Evolutionary conservation across 495 filamentous ascomycete species (phyloP).

Genomic region (Aspergillus saccharolyticus): DNA sequence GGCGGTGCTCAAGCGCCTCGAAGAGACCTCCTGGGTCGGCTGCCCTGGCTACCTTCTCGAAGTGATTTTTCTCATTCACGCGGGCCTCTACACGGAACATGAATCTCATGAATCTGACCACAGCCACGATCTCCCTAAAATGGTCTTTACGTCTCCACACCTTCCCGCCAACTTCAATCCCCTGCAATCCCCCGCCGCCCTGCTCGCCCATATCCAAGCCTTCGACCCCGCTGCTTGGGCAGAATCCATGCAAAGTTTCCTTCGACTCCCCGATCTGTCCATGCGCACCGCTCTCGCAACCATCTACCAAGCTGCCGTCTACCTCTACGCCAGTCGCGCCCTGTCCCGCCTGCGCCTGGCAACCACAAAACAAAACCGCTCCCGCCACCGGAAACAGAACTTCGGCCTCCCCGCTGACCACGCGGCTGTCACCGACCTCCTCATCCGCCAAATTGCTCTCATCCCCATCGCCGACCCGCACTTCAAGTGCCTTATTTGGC

Average conservation of each 20-base stretch:
- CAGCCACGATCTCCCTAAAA: conserved; percentile 19
- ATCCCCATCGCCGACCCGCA: conserved; percentile 35
- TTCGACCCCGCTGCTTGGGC: conserved; percentile 43
- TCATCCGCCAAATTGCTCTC: conserved; percentile 35
- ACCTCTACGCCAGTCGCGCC: conserved; percentile 43
- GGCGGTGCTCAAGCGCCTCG: conserved; percentile 40
- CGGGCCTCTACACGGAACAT: conserved; percentile 35
- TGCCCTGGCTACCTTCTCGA: conserved; percentile 46
- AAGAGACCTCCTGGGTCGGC: conserved; percentile 45
- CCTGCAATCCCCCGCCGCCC: conserved; percentile 30
- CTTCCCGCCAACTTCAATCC: conserved; percentile 25
- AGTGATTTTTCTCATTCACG: conserved; percentile 44
- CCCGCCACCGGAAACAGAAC: conserved; percentile 12
- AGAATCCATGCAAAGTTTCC: conserved; percentile 38
- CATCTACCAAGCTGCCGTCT: conserved; percentile 41
- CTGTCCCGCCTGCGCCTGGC: conserved; percentile 31
- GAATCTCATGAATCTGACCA: conserved; percentile 8
- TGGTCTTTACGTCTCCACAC: conserved; percentile 23
- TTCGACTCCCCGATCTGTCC: conserved; percentile 33
- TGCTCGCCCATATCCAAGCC: conserved; percentile 40
- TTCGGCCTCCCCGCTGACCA: conserved; percentile 34
- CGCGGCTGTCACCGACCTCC: conserved; percentile 27
- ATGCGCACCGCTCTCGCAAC: conserved; percentile 39
- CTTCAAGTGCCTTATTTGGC: conserved; percentile 48
- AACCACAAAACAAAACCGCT: conserved; percentile 21